Evolutionary conservation across 331 rosid species (phyloP).

Genomic region (Rhamnella rubrinervis): DNA sequence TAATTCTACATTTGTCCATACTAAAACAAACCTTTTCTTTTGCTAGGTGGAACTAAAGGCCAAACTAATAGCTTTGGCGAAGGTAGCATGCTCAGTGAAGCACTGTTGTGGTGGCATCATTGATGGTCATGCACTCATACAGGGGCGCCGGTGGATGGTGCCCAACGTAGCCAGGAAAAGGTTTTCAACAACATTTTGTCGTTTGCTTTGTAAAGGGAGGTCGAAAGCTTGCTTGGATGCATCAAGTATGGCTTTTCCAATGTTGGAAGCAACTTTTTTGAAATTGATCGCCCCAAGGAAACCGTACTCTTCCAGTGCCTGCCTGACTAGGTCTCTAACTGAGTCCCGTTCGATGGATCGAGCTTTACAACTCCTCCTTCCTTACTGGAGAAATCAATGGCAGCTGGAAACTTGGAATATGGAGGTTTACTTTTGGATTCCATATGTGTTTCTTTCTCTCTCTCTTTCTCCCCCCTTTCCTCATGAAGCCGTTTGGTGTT

Average conservation of each 20-base stretch:
- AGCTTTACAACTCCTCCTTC: too few species aligned
- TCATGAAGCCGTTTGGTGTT: too few species aligned
- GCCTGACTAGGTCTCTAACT: not conserved
- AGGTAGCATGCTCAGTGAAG: too few species aligned
- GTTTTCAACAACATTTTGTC: not conserved
- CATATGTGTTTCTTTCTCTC: too few species aligned
- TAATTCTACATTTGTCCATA: slow-evolving; percentile 1
- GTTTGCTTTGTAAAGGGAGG: slow-evolving; percentile 11
- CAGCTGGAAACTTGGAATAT: too few species aligned
- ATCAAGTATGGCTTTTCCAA: slow-evolving; percentile 1
- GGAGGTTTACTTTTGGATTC: too few species aligned
- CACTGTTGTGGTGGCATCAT: too few species aligned
- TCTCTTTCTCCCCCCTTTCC: too few species aligned
- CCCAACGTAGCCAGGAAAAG: not conserved
- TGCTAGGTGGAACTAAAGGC: slow-evolving; percentile 81
- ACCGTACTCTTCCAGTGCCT: slow-evolving; percentile 21
- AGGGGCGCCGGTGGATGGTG: not conserved
- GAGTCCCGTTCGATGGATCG: too few species aligned
- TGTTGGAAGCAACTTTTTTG: not conserved
- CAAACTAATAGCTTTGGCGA: too few species aligned
- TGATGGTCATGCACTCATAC: not conserved
- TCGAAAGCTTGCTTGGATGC: slow-evolving; percentile 3
- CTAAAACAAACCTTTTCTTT: slow-evolving; percentile 77
- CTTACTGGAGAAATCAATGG: too few species aligned
- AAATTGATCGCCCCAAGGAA: slow-evolving; percentile 15